Evolutionary conservation across 805 yeast genomes (phyloP), one percentile per base, ranked within the genome.

Genomic region (Suhomyces canberraensis): DNA sequence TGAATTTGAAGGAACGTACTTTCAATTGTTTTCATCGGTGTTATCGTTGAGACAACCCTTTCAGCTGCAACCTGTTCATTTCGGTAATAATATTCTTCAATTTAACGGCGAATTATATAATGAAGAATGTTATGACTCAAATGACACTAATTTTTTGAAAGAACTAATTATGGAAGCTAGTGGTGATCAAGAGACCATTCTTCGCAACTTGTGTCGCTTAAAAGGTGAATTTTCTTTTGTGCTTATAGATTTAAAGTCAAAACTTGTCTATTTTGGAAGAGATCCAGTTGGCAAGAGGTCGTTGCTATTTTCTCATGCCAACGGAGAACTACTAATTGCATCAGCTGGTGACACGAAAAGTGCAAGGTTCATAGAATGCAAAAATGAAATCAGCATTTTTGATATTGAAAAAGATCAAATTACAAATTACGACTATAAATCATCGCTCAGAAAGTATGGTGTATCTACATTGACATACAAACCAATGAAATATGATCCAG

Each of bases 21-120:
- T 60, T 16, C 69, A 76, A 52, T 39, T 65, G 4, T 73, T 73
- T 41, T 81, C 93, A 0, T 84, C 97, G 0, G 87, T 93, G 0
- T 66, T 93, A 13, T 82, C 95, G 0, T 60, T 93, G 28, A 68
- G 98, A 39, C 72, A 75, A 15, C 98, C 98, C 0, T 76, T 85
- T 48, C 79, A 86, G 0, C 46, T 61, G 20, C 99, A 93, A 58
- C 96, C 98, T 0, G 45, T 79, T 3, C 45, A 44, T 7, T 48
- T 39, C 8, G 54, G 48, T 3, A 45, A 61, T 3, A 52, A 31
- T 45, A 65, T 47, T 0, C 52, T 95, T 7, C 95, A 88, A 52
- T 91, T 84, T 61, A 93, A 95, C 56, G 99, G 98, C 0, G 97
- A 93, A 50, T 60, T 93, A 8, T 93, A 93, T 57, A 81, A 81